phyloP scores from a whole-genome alignment of 2,329 filamentous ascomycete genomes.

The Metarhizium brunneum region DNA sequence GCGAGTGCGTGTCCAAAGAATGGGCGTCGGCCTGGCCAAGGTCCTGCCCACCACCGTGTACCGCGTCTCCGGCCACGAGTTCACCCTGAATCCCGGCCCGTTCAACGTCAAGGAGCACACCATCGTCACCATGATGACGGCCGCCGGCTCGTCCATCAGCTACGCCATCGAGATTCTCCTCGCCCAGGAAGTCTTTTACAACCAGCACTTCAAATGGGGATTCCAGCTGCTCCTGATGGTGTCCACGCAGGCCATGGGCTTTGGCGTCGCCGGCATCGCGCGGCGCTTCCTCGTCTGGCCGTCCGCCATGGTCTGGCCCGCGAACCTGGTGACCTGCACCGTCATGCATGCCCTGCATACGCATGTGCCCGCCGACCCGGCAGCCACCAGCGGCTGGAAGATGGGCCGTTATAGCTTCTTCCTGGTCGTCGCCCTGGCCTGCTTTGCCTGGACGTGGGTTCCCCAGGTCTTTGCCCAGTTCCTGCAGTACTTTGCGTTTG shows the following conservation, averaged over 20 bases:
- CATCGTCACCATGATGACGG: constrained; percentile 36
- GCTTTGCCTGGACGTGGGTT: constrained; percentile 50
- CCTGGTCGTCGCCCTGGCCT: constrained; percentile 36
- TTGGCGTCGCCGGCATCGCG: constrained; percentile 41
- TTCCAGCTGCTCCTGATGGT: constrained; percentile 49
- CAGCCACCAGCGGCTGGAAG: constrained; percentile 45
- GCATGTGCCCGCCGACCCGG: constrained; percentile 40
- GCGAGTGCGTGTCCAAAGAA: constrained; percentile 1
- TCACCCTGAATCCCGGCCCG: constrained; percentile 29
- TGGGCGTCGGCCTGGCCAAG: constrained; percentile 21
- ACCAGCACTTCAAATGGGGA: constrained; percentile 38
- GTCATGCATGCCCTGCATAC: constrained; percentile 59
- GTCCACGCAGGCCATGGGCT: constrained; percentile 45
- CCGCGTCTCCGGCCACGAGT: constrained; percentile 18
- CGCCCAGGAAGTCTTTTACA: constrained; percentile 35
- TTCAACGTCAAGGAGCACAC: constrained; percentile 39
- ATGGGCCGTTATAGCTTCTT: constrained; percentile 51
- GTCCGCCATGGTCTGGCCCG: constrained; percentile 44
- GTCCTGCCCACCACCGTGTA: constrained; percentile 20
- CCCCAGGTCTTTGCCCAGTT: constrained; percentile 50
- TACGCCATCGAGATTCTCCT: constrained; percentile 31
- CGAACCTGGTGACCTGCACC: constrained; percentile 48
- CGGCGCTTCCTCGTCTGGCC: constrained; percentile 43
- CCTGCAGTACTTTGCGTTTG: constrained; percentile 49
- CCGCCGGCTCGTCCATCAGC: constrained; percentile 21